Percentiles rank a stretch among this genome's conserved stretches.
Conservation (phyloP, 1,139 yeast species). For the Yamadazyma buinensis region DNA sequence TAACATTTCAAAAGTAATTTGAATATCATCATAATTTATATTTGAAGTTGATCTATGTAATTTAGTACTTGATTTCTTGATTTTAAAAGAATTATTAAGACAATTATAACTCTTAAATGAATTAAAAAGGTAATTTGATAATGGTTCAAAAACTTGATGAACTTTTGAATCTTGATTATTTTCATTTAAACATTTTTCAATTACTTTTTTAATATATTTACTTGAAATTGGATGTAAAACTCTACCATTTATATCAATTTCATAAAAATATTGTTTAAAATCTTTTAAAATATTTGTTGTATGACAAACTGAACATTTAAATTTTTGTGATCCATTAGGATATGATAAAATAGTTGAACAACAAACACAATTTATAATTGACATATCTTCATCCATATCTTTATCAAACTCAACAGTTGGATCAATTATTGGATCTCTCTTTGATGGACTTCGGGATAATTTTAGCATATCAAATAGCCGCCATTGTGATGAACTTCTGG, state of each 20-base stretch:
- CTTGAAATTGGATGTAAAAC: slow-evolving; percentile 21
- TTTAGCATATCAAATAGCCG: slow-evolving; percentile 21
- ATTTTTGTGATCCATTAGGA: slow-evolving; percentile 43
- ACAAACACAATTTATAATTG: slow-evolving; percentile 41
- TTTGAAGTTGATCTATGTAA: slow-evolving; percentile 40
- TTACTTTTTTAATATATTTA: slow-evolving; percentile 22
- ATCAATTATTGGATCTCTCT: slow-evolving; percentile 6
- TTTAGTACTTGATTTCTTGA: slow-evolving; percentile 19
- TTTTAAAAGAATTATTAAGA: slow-evolving; percentile 49
- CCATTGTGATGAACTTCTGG: slow-evolving; percentile 24
- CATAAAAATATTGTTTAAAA: slow-evolving; percentile 5
- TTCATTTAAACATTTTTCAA: slow-evolving; percentile 26
- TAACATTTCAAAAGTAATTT: slow-evolving; percentile 38
- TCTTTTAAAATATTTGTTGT: slow-evolving; percentile 39
- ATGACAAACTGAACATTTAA: slow-evolving; percentile 55
- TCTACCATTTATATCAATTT: slow-evolving; percentile 6
- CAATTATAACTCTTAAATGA: slow-evolving; percentile 39
- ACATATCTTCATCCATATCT: slow-evolving; percentile 6
- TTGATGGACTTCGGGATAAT: slow-evolving; percentile 8
- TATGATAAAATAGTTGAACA: slow-evolving; percentile 59
- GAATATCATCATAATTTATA: slow-evolving; percentile 44
- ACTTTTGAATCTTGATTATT: slow-evolving; percentile 10
- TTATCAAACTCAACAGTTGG: slow-evolving; percentile 6
- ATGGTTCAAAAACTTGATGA: slow-evolving; percentile 48
- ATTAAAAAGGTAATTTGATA: slow-evolving; percentile 39